Conservation (phyloP, 352 stramenopile genomes). For the Pythium insidiosum region DNA sequence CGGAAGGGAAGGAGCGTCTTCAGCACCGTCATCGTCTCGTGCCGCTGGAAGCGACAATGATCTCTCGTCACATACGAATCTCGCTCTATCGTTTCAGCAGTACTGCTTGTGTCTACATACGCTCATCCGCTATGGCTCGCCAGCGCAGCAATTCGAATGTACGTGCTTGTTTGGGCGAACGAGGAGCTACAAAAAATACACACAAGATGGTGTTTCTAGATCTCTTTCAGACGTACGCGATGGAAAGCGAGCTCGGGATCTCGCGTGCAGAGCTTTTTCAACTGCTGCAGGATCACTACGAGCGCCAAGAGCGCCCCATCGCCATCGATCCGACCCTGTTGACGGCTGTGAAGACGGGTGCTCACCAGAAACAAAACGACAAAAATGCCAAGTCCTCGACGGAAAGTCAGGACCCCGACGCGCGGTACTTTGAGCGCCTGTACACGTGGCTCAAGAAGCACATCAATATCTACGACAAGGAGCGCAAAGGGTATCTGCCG, state of each 20-base stretch:
- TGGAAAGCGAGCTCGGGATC: conserved; percentile 46
- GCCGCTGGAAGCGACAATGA: too few species aligned
- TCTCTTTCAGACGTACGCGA: conserved; percentile 45
- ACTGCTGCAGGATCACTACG: conserved; percentile 49
- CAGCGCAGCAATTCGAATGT: conserved; percentile 54
- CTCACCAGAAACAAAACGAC: conserved; percentile 4
- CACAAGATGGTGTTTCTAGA: conserved; percentile 12
- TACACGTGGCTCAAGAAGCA: conserved; percentile 77
- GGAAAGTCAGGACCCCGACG: conserved; percentile 9
- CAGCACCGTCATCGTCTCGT: too few species aligned
- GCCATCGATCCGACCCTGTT: not conserved
- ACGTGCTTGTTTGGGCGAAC: not conserved
- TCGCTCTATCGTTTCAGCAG: conserved; percentile 35
- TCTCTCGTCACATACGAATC: too few species aligned
- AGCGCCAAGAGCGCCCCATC: not conserved
- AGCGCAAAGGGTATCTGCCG: conserved; percentile 26
- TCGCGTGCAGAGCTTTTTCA: conserved; percentile 40
- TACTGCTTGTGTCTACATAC: conserved; percentile 37
- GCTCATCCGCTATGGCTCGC: conserved; percentile 30
- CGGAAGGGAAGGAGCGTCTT: too few species aligned
- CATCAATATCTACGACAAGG: conserved; percentile 33
- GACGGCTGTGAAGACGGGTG: too few species aligned
- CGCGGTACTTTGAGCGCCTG: conserved; percentile 46
- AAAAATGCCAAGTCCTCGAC: not conserved
- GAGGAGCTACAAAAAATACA: not conserved